A percentile compares a stretch with the other conserved stretches of the same genome.
phyloP scores from a whole-genome alignment of 768 basidiomycete species.

The Tylopilus sp. region DNA sequence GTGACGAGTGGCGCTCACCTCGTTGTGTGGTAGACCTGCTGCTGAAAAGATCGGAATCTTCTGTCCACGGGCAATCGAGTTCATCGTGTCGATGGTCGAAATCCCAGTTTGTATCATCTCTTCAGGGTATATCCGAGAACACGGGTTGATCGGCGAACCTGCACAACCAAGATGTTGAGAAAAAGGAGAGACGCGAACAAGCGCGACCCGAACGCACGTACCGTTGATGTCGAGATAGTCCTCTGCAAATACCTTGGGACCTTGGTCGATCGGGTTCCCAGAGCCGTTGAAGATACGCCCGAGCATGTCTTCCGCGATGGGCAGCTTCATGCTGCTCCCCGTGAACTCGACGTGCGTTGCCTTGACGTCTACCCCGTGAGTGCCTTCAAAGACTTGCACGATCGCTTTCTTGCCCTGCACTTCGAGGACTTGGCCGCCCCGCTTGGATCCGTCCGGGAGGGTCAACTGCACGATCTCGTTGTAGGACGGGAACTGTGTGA shows the following conservation, averaged over 20 bases:
- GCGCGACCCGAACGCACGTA: slow-evolving; percentile 34
- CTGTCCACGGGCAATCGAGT: slow-evolving; percentile 99
- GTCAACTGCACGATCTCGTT: slow-evolving; percentile 98
- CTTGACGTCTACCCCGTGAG: slow-evolving; percentile 95
- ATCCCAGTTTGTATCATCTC: slow-evolving; percentile 99
- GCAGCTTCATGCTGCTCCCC: slow-evolving; percentile 97
- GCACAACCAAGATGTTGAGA: too few relatives aligned
- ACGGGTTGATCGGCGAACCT: slow-evolving; percentile 98
- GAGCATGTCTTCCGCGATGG: slow-evolving; percentile 98
- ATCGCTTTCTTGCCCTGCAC: slow-evolving; percentile 99
- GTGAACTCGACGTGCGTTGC: slow-evolving; percentile 97
- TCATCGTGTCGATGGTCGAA: slow-evolving; percentile 97
- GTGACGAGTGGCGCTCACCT: slow-evolving; percentile 57
- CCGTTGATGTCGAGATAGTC: slow-evolving; percentile 99
- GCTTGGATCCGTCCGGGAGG: slow-evolving; percentile 89
- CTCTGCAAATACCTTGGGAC: slow-evolving; percentile 98
- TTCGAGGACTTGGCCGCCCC: slow-evolving; percentile 97
- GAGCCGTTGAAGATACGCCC: slow-evolving; percentile 99
- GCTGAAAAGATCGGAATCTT: slow-evolving; percentile 99
- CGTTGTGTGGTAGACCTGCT: slow-evolving; percentile 97
- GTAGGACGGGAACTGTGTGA: slow-evolving; percentile 89
- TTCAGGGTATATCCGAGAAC: slow-evolving; percentile 98
- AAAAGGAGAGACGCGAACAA: background rate
- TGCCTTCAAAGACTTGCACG: slow-evolving; percentile 99
- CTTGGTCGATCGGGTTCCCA: slow-evolving; percentile 96